A percentile compares a stretch with the other conserved stretches of the same genome.
phyloP scores from a whole-genome alignment of 2,329 filamentous ascomycete genomes.

The Pestalotiopsis sp. region DNA sequence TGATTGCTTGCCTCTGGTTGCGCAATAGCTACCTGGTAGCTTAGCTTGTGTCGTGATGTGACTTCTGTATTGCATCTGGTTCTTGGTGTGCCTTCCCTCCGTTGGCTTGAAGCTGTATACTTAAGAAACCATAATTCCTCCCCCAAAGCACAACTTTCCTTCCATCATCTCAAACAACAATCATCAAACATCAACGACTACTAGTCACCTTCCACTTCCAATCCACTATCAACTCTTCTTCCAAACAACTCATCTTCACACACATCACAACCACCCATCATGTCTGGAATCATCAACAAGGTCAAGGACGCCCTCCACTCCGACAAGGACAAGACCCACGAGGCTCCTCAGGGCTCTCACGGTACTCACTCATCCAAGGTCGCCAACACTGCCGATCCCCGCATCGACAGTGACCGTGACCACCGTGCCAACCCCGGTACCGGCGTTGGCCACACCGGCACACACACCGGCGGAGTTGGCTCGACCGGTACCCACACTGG shows the following conservation, averaged over 20 bases:
- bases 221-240: background rate
- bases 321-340: constrained; percentile 45
- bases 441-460: constrained; percentile 11
- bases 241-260: background rate
- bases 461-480: constrained; percentile 19
- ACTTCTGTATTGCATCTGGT: background rate
- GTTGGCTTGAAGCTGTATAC: background rate
- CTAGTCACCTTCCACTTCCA: background rate
- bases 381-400: constrained; percentile 26
- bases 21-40: background rate
- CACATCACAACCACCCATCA: constrained; percentile 37
- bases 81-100: background rate
- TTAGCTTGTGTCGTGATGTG: background rate
- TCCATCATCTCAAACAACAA: background rate
- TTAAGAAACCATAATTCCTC: constrained; percentile 9
- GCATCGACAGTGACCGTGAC: constrained; percentile 37
- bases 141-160: background rate
- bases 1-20: background rate
- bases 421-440: constrained; percentile 29
- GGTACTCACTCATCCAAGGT: constrained; percentile 22
- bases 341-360: constrained; percentile 32
- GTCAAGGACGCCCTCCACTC: constrained; percentile 58
- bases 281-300: constrained; percentile 63
- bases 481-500: background rate
- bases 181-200: background rate